A percentile compares a stretch with the other conserved stretches of the same genome.
phyloP scores from a whole-genome alignment of 2,329 filamentous ascomycete genomes.

The Keithomyces neogunnii region DNA sequence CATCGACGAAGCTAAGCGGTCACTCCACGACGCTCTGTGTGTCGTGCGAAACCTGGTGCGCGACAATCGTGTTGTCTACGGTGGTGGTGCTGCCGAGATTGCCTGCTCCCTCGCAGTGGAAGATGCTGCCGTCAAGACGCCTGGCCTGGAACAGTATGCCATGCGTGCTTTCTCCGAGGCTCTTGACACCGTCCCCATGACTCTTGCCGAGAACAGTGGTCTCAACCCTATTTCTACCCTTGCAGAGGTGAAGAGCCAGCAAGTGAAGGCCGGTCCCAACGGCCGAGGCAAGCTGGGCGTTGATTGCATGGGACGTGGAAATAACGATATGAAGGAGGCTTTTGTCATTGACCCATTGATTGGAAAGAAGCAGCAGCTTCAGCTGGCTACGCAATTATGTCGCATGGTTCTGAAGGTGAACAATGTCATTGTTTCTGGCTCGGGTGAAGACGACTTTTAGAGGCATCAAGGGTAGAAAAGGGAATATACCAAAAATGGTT shows the following conservation, averaged over 20 bases:
- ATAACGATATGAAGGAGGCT: constrained; percentile 94
- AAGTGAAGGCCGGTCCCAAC: constrained; percentile 62
- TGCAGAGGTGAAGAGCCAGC: constrained; percentile 90
- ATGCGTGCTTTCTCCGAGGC: constrained; percentile 98
- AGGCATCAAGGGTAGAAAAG: constrained; percentile 11
- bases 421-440: constrained; percentile 87
- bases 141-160: constrained; percentile 96
- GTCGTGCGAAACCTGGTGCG: constrained; percentile 93
- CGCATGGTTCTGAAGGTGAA: constrained; percentile 97
- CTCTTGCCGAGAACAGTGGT: constrained; percentile 93
- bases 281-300: constrained; percentile 66
- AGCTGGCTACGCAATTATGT: constrained; percentile 94
- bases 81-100: constrained; percentile 92
- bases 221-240: constrained; percentile 93
- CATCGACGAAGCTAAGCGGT: constrained; percentile 97
- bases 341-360: constrained; percentile 98
- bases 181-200: constrained; percentile 88
- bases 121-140: constrained; percentile 87
- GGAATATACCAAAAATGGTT: constrained; percentile 15
- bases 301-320: constrained; percentile 94
- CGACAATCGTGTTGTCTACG: constrained; percentile 96
- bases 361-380: constrained; percentile 93
- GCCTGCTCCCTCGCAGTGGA: constrained; percentile 95
- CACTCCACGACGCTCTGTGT: constrained; percentile 92
- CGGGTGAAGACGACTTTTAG: constrained; percentile 82